Evolutionary conservation across 2,329 filamentous ascomycete species (phyloP).

Genomic region (Colletotrichum plurivorum): DNA sequence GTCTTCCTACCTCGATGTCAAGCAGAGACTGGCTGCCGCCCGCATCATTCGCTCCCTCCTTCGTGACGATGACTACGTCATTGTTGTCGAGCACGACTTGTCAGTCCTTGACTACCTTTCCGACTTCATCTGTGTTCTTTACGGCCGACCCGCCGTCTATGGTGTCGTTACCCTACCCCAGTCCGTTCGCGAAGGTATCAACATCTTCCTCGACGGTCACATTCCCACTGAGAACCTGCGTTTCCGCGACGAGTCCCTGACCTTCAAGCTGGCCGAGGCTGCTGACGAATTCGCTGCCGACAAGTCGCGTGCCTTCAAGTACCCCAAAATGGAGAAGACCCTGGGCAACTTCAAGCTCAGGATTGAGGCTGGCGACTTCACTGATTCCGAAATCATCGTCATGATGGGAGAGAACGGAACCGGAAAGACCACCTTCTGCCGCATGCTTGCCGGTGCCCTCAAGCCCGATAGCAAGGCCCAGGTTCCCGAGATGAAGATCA

Average conservation of each 20-base stretch:
- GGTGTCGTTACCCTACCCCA: slow-evolving; percentile 97
- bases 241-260: slow-evolving; percentile 96
- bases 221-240: slow-evolving; percentile 98
- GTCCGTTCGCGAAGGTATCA: slow-evolving; percentile 98
- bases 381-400: slow-evolving; percentile 98
- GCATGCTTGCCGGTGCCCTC: slow-evolving; percentile 91
- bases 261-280: slow-evolving; percentile 93
- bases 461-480: slow-evolving; percentile 87
- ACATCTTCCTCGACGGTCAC: slow-evolving; percentile 98
- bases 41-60: slow-evolving; percentile 93
- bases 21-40: slow-evolving; percentile 95
- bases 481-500: slow-evolving; percentile 95
- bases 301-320: slow-evolving; percentile 86
- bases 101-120: slow-evolving; percentile 98
- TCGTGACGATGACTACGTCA: slow-evolving; percentile 92
- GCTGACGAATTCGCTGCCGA: slow-evolving; percentile 90
- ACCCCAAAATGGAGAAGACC: slow-evolving; percentile 94
- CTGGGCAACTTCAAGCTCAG: slow-evolving; percentile 88
- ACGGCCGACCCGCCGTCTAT: slow-evolving; percentile 95
- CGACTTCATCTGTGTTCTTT: slow-evolving; percentile 97
- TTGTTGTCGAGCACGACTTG: slow-evolving; percentile 99
- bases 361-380: slow-evolving; percentile 89
- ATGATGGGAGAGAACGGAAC: slow-evolving; percentile 99
- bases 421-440: slow-evolving; percentile 99
- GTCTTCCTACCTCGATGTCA: slow-evolving; percentile 98